Base-by-base conservation (phyloP, 345 rosid genomes). In the Turritis glabra region DNA sequence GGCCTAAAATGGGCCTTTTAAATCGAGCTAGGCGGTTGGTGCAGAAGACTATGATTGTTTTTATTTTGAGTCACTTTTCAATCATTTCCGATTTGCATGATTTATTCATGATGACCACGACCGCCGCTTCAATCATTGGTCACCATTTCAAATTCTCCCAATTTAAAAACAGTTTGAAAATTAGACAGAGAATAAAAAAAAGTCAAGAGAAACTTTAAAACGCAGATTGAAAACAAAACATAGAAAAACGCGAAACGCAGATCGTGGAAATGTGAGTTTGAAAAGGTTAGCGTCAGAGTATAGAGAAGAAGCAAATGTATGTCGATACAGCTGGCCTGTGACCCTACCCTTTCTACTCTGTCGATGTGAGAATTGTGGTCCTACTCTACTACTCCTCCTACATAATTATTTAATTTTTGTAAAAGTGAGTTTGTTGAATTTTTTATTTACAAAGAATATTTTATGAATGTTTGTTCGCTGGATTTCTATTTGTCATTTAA, bases 391-490 rank as follows among this genome's bases (percentile, higher is more conserved):
- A n/a, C n/a, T n/a, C n/a, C n/a, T n/a, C 37, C 40, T 37, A 37
- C 40, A 18, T n/a, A 2, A 54, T 33, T 52, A 7, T 61, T 50
- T 18, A 0, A 41, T 69, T 62, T 62, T 27, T 5, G 23, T 67
- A 41, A 27, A 68, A 60, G 64, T 10, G 52, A 54, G 67, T 71
- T 64, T 77, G 70, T 71, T 71, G 72, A 63, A 27, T 64, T 48
- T 57, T 77, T 5, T 64, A 77, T 43, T 44, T 47, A n/a, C n/a
- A 26, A 51, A 62, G 75, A 76, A 76, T 63, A 76, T 43, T 52
- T 76, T 60, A 40, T 76, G 79, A 76, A 76, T 76, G 79, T 75
- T 76, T 76, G 80, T 76, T 76, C 66, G 80, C 80, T 76, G 80
- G 70, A 76, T 61, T 14, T 69, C 48, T 60, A 69, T 76, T 75